A percentile compares a stretch with the other conserved stretches of the same genome.
These are phyloP conservation scores for Calonectria honghensis DNA, from an alignment of 2,329 filamentous ascomycete species.

Conservation along the genomic window DNA sequence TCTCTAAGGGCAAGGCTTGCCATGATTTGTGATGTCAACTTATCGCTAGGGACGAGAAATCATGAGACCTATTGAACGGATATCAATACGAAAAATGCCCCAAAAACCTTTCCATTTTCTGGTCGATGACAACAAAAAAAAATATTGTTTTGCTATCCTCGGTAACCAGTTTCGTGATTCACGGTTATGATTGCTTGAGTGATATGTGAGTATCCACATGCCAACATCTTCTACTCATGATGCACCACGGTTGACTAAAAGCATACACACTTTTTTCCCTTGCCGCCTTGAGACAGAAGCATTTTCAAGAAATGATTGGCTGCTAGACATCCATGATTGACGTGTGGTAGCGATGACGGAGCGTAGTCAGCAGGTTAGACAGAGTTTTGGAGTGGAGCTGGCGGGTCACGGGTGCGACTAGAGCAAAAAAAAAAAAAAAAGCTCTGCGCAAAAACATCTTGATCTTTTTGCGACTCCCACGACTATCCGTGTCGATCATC, in stretches of 20 bases:
- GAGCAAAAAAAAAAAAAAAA: conserved; percentile 3
- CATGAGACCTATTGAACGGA: neutral
- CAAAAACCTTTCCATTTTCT: no score
- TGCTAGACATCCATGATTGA: neutral
- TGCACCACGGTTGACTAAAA: neutral
- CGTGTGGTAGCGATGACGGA: neutral
- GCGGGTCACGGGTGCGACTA: conserved; percentile 4
- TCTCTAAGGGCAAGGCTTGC: neutral
- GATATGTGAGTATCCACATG: neutral
- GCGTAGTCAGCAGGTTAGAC: neutral
- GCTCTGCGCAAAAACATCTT: neutral
- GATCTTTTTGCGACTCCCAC: conserved; percentile 2
- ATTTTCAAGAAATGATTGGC: neutral
- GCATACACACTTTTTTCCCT: neutral
- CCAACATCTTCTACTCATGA: neutral
- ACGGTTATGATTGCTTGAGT: neutral
- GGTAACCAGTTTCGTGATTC: neutral
- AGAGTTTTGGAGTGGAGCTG: conserved; percentile 5
- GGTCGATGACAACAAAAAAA: neutral
- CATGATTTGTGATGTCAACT: neutral
- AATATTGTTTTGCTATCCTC: neutral
- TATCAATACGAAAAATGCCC: neutral
- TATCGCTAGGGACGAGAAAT: neutral
- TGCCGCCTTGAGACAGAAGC: neutral
- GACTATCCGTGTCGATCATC: neutral